Base-by-base conservation (phyloP, 192 early-diverging fungal genomes). In the Chytriomyces hyalinus region DNA sequence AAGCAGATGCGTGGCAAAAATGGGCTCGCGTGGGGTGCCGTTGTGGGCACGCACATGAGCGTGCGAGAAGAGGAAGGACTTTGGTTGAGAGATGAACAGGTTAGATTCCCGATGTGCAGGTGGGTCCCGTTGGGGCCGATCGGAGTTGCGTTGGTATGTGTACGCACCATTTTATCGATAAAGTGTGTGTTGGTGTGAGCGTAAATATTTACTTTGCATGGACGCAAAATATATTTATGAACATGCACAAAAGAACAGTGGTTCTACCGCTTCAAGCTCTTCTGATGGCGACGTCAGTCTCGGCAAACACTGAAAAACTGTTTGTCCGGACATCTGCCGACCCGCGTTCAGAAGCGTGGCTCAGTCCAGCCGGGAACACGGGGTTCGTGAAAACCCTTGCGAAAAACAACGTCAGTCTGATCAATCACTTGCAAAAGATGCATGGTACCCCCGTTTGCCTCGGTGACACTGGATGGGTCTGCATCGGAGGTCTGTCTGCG, bases 61-160 rank as follows among this genome's bases (percentile, higher is more conserved):
- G 62, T 75, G 73, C 43, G 72, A 24, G 44, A 75, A 65, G 5
- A 75, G 73, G 49, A 75, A 75, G 8, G 73, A 75, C 73, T 50
- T 20, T 57, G 53, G 13, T 57, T 2, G 2, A 36, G 36, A 36
- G 36, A 4, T 36, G 36, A 2, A 36, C 36, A 36, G 4, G 36
- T 36, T 36, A 36, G 36, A 36, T 36, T 36, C 36, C 36, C 36
- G 36, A 36, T 36, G 36, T 36, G 36, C 36, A 2, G 1, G 4
- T 36, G 36, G 36, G 36, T 36, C 36, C 36, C 36, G 36, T 36
- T 36, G 0, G 36, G 36, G 36, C 36, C 36, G 36, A 36, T 36
- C 36, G 36, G 36, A 36, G 36, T 36, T 36, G 36, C 36, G 36
- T 4, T 36, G 36, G 36, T 36, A 36, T 36, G 36, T 36, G 36